A percentile compares a stretch with the other conserved stretches of the same genome.
phyloP scores from a whole-genome alignment of 306 rosid genomes.

The Calophaca sinica region DNA sequence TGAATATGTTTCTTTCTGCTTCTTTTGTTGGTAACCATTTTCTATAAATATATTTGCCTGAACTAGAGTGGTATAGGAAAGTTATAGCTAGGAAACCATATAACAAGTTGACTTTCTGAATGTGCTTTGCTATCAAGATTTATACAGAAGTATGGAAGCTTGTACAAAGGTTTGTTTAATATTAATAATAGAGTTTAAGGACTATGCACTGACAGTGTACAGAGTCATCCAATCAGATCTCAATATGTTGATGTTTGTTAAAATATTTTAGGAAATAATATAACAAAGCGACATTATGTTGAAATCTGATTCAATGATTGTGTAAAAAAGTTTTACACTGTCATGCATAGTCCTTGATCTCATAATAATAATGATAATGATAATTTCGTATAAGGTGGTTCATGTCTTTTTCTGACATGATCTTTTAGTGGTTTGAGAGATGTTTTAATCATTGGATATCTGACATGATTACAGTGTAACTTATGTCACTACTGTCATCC shows the following conservation, averaged over 20 bases:
- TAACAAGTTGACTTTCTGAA: slow-evolving; percentile 1
- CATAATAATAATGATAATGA: neutral
- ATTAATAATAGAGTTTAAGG: no score
- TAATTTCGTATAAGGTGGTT: neutral
- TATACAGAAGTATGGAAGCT: neutral
- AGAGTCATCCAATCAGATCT: no score
- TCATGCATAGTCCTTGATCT: no score
- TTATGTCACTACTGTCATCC: slow-evolving; percentile 10
- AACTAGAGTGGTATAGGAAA: slow-evolving; percentile 27
- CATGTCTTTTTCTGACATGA: slow-evolving; percentile 1
- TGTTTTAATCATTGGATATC: neutral
- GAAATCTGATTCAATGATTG: no score
- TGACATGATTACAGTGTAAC: slow-evolving; percentile 8
- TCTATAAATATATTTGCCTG: slow-evolving; percentile 6
- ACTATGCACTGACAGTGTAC: no score
- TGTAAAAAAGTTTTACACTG: no score
- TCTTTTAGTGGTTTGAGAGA: slow-evolving; percentile 3
- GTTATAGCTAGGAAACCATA: neutral
- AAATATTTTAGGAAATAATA: no score
- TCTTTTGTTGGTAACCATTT: slow-evolving; percentile 1
- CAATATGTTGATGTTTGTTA: no score
- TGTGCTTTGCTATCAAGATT: slow-evolving; percentile 19
- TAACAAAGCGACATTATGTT: no score
- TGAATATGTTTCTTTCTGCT: slow-evolving; percentile 11
- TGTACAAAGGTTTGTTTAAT: slow-evolving; percentile 1